Percentiles rank a stretch among this genome's conserved stretches.
Conservation (phyloP, 306 rosid genomes). For the Fragaria nilgerrensis region DNA sequence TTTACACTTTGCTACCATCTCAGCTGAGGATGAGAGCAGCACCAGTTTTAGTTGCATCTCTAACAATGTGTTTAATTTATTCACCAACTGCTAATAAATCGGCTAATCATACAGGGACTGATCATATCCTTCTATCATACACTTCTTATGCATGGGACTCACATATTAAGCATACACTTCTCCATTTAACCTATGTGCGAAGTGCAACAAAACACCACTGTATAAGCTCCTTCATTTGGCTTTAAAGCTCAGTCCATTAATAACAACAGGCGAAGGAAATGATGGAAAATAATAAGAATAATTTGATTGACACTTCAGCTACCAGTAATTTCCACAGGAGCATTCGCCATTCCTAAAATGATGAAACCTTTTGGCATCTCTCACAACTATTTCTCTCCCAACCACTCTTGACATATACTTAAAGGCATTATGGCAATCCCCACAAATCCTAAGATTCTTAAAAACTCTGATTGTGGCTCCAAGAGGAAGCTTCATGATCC, state of each 20-base stretch:
- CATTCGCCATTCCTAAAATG: slow-evolving; percentile 13
- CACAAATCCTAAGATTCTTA: slow-evolving; percentile 28
- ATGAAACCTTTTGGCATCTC: slow-evolving; percentile 16
- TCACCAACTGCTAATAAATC: neutral
- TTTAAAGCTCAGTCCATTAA: neutral
- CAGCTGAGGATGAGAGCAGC: neutral
- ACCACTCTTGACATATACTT: slow-evolving; percentile 19
- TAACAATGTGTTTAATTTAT: neutral
- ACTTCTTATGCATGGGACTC: neutral
- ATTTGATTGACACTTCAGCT: neutral
- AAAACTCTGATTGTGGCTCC: slow-evolving; percentile 25
- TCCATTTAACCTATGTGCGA: neutral
- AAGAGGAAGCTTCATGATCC: slow-evolving; percentile 25
- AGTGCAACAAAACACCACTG: neutral
- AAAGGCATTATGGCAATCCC: slow-evolving; percentile 19
- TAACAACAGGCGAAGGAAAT: neutral
- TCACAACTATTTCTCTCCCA: slow-evolving; percentile 17
- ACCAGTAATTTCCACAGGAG: slow-evolving; percentile 32
- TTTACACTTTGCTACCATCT: neutral
- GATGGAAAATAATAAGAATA: neutral
- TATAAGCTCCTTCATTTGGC: neutral
- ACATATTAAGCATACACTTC: neutral
- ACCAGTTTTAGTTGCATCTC: neutral
- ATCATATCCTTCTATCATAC: neutral
- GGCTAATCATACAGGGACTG: neutral